These are phyloP conservation scores for Lasiosphaeriaceae sp. DNA, from an alignment of 495 filamentous ascomycete species.

Conservation along the genomic window DNA sequence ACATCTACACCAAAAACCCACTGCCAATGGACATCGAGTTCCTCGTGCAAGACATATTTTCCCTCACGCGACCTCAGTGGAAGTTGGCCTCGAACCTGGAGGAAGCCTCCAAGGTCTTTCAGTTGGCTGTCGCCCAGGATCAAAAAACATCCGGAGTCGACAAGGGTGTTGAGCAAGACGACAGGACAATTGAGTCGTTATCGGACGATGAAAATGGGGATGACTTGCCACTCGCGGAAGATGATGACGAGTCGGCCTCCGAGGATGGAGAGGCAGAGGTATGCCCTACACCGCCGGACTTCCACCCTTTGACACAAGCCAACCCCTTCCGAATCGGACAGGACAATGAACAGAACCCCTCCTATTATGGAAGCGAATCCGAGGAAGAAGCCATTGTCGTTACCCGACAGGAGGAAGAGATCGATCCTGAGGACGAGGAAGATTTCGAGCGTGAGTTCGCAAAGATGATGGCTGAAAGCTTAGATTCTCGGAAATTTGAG, in stretches of 20 bases:
- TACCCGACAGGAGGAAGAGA: constrained; percentile 80
- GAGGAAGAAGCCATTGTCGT: constrained; percentile 89
- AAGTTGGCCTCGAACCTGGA: constrained; percentile 74
- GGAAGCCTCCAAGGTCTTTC: constrained; percentile 80
- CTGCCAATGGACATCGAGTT: constrained; percentile 98
- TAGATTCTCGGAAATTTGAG: constrained; percentile 91
- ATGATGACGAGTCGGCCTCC: constrained; percentile 39
- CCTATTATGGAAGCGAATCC: constrained; percentile 53
- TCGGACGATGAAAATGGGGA: constrained; percentile 65
- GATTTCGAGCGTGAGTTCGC: constrained; percentile 98
- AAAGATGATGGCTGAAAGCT: constrained; percentile 96
- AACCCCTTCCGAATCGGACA: constrained; percentile 26
- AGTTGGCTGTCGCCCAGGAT: constrained; percentile 81
- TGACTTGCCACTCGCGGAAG: constrained; percentile 29
- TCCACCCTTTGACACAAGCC: neutral
- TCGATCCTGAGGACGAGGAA: constrained; percentile 90
- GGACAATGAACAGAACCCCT: constrained; percentile 39
- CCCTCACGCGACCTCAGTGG: constrained; percentile 83
- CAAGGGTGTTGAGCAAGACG: constrained; percentile 62
- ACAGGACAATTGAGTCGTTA: constrained; percentile 57
- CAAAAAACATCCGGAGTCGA: constrained; percentile 74
- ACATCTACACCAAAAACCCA: constrained; percentile 88
- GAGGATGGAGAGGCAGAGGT: constrained; percentile 52
- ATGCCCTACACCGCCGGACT: constrained; percentile 4
- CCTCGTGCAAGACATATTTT: constrained; percentile 88